Percentiles rank a stretch among this genome's conserved stretches.
Conservation (phyloP, 140 eudicot species). For the Erigeron philadelphicus region DNA sequence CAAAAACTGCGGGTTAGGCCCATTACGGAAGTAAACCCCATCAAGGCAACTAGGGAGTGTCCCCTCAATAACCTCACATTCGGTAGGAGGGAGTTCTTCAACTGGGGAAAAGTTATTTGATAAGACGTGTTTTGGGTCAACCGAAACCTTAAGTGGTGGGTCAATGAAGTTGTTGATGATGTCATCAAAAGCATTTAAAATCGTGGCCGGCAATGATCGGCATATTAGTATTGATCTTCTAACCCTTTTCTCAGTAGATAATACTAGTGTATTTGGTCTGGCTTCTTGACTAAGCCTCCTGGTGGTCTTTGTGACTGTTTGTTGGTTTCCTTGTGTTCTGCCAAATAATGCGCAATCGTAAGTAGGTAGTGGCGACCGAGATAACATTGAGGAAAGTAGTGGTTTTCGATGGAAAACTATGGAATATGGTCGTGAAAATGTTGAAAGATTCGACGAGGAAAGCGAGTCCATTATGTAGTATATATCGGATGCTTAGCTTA, state of each 20-base stretch:
- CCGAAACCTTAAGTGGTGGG: slow-evolving; percentile 49
- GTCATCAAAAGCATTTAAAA: slow-evolving; percentile 49
- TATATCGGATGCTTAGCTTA: too few relatives aligned
- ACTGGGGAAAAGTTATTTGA: slow-evolving; percentile 68
- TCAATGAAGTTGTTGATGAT: slow-evolving; percentile 31
- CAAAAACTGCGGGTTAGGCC: slow-evolving; percentile 71
- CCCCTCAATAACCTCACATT: slow-evolving; percentile 44
- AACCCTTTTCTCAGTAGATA: not conserved
- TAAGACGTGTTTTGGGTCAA: slow-evolving; percentile 56
- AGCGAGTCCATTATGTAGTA: slow-evolving; percentile 26
- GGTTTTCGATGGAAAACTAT: slow-evolving; percentile 1
- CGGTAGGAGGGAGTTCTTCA: slow-evolving; percentile 64
- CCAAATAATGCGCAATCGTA: not conserved
- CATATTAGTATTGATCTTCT: not conserved
- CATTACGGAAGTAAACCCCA: slow-evolving; percentile 77
- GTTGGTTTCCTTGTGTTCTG: too few relatives aligned
- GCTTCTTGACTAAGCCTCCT: too few relatives aligned
- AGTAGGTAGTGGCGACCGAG: not conserved
- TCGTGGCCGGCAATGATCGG: slow-evolving; percentile 29
- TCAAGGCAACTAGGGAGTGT: slow-evolving; percentile 54
- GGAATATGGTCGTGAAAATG: slow-evolving; percentile 27
- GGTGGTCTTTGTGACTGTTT: too few relatives aligned
- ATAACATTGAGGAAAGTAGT: not conserved
- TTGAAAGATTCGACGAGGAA: slow-evolving; percentile 33
- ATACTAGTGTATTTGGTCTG: too few relatives aligned